Conservation (phyloP, 345 rosid species). For the Cochlearia excelsa region DNA sequence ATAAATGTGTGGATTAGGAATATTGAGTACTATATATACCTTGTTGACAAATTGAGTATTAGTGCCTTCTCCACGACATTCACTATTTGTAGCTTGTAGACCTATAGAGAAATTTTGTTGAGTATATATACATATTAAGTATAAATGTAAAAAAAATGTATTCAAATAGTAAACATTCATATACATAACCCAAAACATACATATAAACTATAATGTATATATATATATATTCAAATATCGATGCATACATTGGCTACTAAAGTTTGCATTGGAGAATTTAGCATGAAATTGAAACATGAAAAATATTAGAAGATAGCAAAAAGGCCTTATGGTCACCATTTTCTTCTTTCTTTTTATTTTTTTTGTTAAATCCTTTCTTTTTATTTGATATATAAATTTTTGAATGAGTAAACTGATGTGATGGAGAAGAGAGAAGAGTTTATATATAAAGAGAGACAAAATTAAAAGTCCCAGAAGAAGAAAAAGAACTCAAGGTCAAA, state of each 20-base stretch:
- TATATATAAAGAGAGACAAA: conserved; percentile 24
- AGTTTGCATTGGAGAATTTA: conserved; percentile 22
- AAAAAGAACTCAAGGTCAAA: conserved; percentile 36
- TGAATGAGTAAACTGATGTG: too few relatives aligned
- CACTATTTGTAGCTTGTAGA: conserved; percentile 7
- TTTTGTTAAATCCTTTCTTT: too few relatives aligned
- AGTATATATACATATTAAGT: too few relatives aligned
- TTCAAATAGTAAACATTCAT: too few relatives aligned
- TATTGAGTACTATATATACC: conserved; percentile 6
- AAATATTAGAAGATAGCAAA: conserved; percentile 25
- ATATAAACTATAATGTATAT: too few relatives aligned
- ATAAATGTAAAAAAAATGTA: too few relatives aligned
- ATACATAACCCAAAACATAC: not conserved
- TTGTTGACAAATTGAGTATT: conserved; percentile 12
- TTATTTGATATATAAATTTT: too few relatives aligned
- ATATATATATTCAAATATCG: not conserved
- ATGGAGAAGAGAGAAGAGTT: conserved; percentile 10
- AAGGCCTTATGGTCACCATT: conserved; percentile 28
- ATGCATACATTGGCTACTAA: conserved; percentile 20
- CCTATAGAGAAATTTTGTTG: conserved; percentile 3
- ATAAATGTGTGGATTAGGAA: not conserved
- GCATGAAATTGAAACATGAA: conserved; percentile 26
- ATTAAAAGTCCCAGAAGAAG: conserved; percentile 32
- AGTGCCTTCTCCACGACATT: conserved; percentile 1
- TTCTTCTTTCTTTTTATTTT: not conserved